These are phyloP conservation scores for Phaeosphaeriaceae sp. DNA, from an alignment of 2,329 filamentous ascomycete species.

Conservation along the genomic window DNA sequence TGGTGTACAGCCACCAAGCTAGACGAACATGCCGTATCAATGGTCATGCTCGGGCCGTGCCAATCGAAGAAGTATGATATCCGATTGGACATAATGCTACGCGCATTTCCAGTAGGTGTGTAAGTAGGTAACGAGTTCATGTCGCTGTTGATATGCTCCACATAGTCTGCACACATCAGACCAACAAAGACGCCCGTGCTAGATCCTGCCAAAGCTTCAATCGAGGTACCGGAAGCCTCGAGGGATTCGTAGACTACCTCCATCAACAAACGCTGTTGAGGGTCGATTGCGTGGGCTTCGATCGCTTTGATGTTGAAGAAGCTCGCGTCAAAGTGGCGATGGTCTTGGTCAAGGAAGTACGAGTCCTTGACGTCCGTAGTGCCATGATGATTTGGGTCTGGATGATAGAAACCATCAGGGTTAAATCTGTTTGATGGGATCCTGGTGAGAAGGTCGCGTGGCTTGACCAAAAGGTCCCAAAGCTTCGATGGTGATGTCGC, in stretches of 20 bases:
- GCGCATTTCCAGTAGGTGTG: constrained; percentile 26
- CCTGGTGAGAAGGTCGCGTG: constrained; percentile 35
- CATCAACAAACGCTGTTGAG: constrained; percentile 29
- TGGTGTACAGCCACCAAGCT: constrained; percentile 39
- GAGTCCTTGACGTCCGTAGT: constrained; percentile 38
- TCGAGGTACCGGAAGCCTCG: constrained; percentile 19
- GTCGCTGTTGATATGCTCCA: constrained; percentile 9
- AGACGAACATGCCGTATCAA: constrained; percentile 50
- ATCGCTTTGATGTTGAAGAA: constrained; percentile 29
- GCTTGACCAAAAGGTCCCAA: constrained; percentile 41
- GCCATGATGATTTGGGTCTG: constrained; percentile 29
- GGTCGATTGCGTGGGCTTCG: constrained; percentile 31
- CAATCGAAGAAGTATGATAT: constrained; percentile 49
- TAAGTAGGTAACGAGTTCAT: constrained; percentile 17
- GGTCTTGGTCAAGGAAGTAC: constrained; percentile 25
- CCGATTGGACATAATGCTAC: constrained; percentile 43
- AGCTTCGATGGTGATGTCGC: constrained; percentile 39
- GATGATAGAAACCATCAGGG: constrained; percentile 33
- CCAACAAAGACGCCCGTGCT: constrained; percentile 18
- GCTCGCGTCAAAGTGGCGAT: constrained; percentile 20
- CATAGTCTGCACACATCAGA: constrained; percentile 19
- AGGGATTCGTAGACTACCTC: constrained; percentile 29
- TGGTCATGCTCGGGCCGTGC: constrained; percentile 44
- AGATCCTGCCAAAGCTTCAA: constrained; percentile 12
- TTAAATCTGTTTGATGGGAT: constrained; percentile 40